A percentile compares a stretch with the other conserved stretches of the same genome.
Conservation (phyloP, 2,329 filamentous ascomycete genomes). For the Fusarium zealandicum region DNA sequence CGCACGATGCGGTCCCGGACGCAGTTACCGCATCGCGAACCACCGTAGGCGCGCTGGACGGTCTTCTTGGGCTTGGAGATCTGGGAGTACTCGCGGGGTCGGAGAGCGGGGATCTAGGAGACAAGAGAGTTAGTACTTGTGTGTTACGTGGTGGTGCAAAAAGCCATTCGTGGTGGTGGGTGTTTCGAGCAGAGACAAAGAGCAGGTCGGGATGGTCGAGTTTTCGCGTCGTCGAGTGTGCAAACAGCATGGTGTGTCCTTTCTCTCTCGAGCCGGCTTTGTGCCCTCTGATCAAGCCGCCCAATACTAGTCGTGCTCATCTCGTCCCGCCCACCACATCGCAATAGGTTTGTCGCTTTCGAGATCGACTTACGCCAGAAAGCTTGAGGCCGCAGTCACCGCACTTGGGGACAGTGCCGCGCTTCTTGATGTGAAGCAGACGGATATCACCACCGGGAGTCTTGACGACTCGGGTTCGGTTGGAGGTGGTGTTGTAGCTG, state of each 20-base stretch:
- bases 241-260: background rate
- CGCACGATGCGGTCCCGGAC: conserved; percentile 98
- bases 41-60: conserved; percentile 97
- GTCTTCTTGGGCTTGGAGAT: conserved; percentile 99
- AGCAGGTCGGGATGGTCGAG: background rate
- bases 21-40: conserved; percentile 97
- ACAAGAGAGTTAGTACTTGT: conserved; percentile 24
- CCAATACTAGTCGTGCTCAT: conserved; percentile 13
- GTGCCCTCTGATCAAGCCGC: conserved; percentile 3
- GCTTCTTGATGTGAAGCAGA: conserved; percentile 99
- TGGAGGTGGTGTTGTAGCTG: conserved; percentile 98
- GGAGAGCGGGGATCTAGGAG: conserved; percentile 86
- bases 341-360: conserved; percentile 24
- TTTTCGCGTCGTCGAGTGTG: background rate
- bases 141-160: background rate
- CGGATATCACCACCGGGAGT: conserved; percentile 95
- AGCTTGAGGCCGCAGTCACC: conserved; percentile 99
- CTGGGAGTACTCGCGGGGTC: conserved; percentile 95
- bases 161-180: conserved; percentile 14
- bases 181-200: conserved; percentile 3
- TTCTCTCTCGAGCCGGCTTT: background rate
- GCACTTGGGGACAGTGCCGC: conserved; percentile 96
- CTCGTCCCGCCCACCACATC: conserved; percentile 24
- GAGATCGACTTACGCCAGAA: conserved; percentile 81
- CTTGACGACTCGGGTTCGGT: conserved; percentile 95